Evolutionary conservation across 257 asterid species (phyloP).

Genomic region (Solanum clarkiae): DNA sequence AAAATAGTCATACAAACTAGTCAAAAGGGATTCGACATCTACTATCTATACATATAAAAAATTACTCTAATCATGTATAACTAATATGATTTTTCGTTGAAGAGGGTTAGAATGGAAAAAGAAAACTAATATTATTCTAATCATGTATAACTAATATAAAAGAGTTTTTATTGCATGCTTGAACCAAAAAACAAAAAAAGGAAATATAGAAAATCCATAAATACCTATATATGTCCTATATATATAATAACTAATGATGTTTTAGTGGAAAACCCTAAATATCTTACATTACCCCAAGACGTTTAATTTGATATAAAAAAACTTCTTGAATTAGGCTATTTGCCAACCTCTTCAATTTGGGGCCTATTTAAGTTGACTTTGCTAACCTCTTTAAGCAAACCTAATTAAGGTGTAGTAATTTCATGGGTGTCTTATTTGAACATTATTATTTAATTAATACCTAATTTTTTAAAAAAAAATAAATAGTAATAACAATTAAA

Average conservation of each 20-base stretch:
- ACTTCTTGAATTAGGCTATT: background rate
- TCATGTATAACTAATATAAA: too few species aligned
- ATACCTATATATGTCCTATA: background rate
- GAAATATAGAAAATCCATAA: background rate
- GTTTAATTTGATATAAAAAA: background rate
- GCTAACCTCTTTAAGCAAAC: background rate
- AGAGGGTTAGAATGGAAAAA: too few species aligned
- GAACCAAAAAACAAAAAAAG: background rate
- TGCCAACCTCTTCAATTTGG: background rate
- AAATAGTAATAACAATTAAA: background rate
- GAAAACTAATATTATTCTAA: too few species aligned
- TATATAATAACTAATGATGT: background rate
- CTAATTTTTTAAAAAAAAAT: background rate
- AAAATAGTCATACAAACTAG: too few species aligned
- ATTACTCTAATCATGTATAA: too few species aligned
- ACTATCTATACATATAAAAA: too few species aligned
- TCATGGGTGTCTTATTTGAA: too few species aligned
- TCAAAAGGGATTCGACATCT: too few species aligned
- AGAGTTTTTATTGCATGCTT: background rate
- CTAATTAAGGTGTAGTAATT: background rate
- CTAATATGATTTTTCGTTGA: too few species aligned
- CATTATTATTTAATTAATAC: background rate
- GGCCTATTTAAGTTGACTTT: background rate
- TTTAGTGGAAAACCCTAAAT: background rate
- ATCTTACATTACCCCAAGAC: background rate